Base-by-base conservation (phyloP, 140 eudicot species). In the Ambrosia hybrid region DNA sequence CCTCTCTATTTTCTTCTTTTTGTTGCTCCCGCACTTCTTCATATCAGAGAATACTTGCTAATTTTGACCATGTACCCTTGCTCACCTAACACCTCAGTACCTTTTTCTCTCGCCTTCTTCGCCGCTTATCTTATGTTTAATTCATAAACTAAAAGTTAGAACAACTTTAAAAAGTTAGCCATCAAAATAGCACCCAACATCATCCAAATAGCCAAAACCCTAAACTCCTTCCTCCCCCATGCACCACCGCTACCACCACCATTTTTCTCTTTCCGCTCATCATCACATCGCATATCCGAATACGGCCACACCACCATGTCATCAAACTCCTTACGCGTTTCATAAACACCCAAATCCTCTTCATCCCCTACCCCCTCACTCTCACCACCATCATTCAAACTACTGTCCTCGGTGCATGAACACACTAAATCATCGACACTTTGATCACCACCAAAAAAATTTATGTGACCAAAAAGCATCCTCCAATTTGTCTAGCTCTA, bases 201-300 rank as follows among this genome's bases (percentile, higher is more conserved):
- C 13, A 56, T 15, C 62, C 34, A 56, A 56, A 56, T 6, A 56
- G 33, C 62, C 62, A 56, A 14, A 56, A 56, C 62, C 62, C 62
- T 56, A 17, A 56, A 5, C 17, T 56, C 36, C 62, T 7, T 5
- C 34, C 17, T 17, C 36, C 33, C 7, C 62, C 34, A 56, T 14
- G 62, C 36, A 16, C 36, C 62, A 17, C 26, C 7, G 30, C 30
- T 14, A 7, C 58, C 9, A 8, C 58, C 58, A 16, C 1, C 8
- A 16, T 21, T 21, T 21, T 21, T 21, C 26, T 21, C 26, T 21
- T 21, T 21, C 26, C 26, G 26, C 26, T 7, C 60, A n/a, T 55
- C 60, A 55, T 55, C 33, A 55, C 30, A 15, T 30, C 5, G 3
- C 21, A n/a, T 1, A 4, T 52, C 57, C 21, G 2, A 21, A 53